Conservation (phyloP, 495 filamentous ascomycete species). For the Tuber borchii region DNA sequence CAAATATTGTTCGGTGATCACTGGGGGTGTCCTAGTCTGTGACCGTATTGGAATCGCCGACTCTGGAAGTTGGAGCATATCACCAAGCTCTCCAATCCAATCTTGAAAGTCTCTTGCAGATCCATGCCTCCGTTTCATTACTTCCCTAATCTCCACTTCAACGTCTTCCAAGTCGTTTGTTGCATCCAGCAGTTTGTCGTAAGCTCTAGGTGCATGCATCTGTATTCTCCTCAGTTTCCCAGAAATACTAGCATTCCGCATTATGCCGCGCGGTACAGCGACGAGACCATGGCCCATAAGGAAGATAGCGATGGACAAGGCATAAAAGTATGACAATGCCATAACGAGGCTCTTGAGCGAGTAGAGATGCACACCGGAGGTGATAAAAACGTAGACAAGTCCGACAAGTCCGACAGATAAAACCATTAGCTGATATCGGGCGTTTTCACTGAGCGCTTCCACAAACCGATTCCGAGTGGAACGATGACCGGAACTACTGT, state of each 20-base stretch:
- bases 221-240: conserved; percentile 67
- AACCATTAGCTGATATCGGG: conserved; percentile 74
- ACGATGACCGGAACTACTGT: conserved; percentile 85
- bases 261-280: conserved; percentile 73
- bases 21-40: conserved; percentile 54
- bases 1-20: conserved; percentile 88
- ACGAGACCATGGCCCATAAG: conserved; percentile 96
- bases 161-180: conserved; percentile 71
- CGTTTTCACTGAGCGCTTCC: conserved; percentile 79
- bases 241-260: conserved; percentile 67
- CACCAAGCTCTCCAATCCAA: conserved; percentile 87
- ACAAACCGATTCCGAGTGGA: conserved; percentile 70
- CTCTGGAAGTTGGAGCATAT: conserved; percentile 63
- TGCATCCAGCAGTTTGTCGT: conserved; percentile 84
- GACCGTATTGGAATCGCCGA: conserved; percentile 48
- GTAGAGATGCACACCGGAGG: conserved; percentile 60
- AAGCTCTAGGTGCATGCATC: conserved; percentile 66
- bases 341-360: conserved; percentile 75
- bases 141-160: conserved; percentile 68
- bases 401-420: conserved; percentile 64
- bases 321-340: conserved; percentile 91
- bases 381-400: conserved; percentile 73
- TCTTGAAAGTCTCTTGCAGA: conserved; percentile 76
- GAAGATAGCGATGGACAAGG: conserved; percentile 82
- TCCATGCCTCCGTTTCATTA: conserved; percentile 73